Evolutionary conservation across 768 basidiomycete species (phyloP).

Genomic region (Sistotremastrum niveocremeum): DNA sequence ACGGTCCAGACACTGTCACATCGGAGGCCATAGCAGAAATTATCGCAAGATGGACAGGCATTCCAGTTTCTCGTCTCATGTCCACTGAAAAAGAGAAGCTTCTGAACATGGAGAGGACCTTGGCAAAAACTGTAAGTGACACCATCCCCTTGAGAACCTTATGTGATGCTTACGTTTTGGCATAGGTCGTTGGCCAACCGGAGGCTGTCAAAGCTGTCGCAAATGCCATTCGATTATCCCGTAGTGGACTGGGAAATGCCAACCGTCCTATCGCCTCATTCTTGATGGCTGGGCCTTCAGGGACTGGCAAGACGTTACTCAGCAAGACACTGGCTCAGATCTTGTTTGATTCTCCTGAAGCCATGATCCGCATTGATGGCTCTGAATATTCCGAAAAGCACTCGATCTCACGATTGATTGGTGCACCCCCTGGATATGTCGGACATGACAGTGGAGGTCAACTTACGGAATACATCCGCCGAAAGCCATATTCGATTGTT

Average conservation of each 20-base stretch:
- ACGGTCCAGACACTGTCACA: slow-evolving; percentile 57
- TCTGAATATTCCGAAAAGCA: slow-evolving; percentile 87
- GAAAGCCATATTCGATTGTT: slow-evolving; percentile 81
- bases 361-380: slow-evolving; percentile 86
- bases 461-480: slow-evolving; percentile 83
- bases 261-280: slow-evolving; percentile 85
- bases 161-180: too few relatives aligned
- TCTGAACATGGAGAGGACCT: slow-evolving; percentile 71
- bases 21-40: slow-evolving; percentile 90
- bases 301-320: slow-evolving; percentile 82
- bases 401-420: slow-evolving; percentile 56
- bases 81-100: slow-evolving; percentile 88
- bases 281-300: slow-evolving; percentile 83
- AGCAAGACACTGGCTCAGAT: slow-evolving; percentile 84
- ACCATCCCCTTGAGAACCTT: too few relatives aligned
- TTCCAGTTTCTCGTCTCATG: slow-evolving; percentile 78
- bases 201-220: slow-evolving; percentile 88
- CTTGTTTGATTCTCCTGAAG: slow-evolving; percentile 82
- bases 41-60: slow-evolving; percentile 84
- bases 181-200: slow-evolving; percentile 32
- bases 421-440: slow-evolving; percentile 78
- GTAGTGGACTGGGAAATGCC: slow-evolving; percentile 86
- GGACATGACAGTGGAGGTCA: slow-evolving; percentile 86
- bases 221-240: slow-evolving; percentile 83
- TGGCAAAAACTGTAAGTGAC: slow-evolving; percentile 69